Percentiles rank a stretch among this genome's conserved stretches.
Conservation (phyloP, 164 flowering plant genomes). For the Vitis riparia region DNA sequence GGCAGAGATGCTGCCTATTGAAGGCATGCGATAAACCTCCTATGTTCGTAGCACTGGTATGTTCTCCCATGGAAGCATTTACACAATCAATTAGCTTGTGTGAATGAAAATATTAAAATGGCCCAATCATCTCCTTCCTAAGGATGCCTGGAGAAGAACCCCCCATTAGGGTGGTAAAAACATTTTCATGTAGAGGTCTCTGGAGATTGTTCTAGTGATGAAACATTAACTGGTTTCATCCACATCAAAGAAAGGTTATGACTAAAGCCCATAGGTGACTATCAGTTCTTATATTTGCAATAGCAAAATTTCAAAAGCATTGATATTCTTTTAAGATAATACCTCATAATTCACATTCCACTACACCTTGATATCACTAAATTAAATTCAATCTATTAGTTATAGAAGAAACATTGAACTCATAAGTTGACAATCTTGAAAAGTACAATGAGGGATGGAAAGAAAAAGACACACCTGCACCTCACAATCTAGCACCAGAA, state of each 20-base stretch:
- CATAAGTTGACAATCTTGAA: not conserved
- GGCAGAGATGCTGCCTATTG: conserved; percentile 64
- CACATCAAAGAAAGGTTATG: too few species aligned
- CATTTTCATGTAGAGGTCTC: too few species aligned
- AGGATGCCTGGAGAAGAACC: too few species aligned
- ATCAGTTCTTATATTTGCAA: too few species aligned
- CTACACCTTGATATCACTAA: not conserved
- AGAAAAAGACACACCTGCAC: conserved; percentile 61
- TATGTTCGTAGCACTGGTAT: conserved; percentile 73
- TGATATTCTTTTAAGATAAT: not conserved
- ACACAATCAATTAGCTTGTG: conserved; percentile 14
- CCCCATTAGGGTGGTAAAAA: too few species aligned
- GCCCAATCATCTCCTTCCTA: too few species aligned
- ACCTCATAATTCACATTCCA: not conserved
- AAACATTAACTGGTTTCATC: too few species aligned
- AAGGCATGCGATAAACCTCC: conserved; percentile 97
- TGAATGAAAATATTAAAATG: not conserved
- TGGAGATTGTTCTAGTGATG: too few species aligned
- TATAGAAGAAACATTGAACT: not conserved
- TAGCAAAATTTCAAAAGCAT: not conserved
- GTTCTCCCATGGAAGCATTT: conserved; percentile 99
- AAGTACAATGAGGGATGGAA: not conserved
- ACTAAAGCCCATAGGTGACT: too few species aligned
- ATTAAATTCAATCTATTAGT: not conserved
- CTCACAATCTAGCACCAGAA: conserved; percentile 77